Base-by-base conservation (phyloP, 768 basidiomycete species). In the Lactarius sanguifluus region DNA sequence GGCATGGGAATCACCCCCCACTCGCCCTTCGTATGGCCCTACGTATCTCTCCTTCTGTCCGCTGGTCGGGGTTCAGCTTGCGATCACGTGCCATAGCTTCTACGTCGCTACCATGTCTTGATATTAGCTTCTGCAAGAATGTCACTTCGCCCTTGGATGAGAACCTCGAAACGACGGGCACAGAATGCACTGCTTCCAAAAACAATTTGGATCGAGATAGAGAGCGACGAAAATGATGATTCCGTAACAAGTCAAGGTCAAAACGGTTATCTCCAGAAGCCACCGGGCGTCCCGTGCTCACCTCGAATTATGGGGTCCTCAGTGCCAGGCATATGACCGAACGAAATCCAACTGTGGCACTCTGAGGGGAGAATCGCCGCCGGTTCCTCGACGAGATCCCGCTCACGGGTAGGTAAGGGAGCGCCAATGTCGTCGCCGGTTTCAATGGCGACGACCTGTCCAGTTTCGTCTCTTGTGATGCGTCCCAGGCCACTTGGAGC, bases 1-100 rank as follows among this genome's bases (percentile, higher is more conserved):
- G 40, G 57, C 36, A 10, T 67, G 38, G 41, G 34, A 64, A 47
- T 59, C 54, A 56, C 25, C 83, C 72, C 23, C 79, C 79, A 15
- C 85, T 83, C 40, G 86, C 85, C 73, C 83, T 85, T 69, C 75
- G 78, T 67, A 91, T 77, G 36, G 85, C 88, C 73, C 86, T 81
- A 72, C 75, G 79, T 72, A 98, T 75, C 78, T 94, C 87, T 20
- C 92, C 95, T 38, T 80, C 83, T 2, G 94, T 97, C 73, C 89
- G 85, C 79, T 98, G 96, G 76, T 87, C 88, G 18, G 84, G 77
- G 75, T 98, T 98, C 65, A 90, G 75, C 76, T 82, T 88, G 65
- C 86, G 79, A 78, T 98, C 96, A 70, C 81, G 80, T 13, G 86
- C 85, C 95, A 97, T 98, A 58, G 77, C 80, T 34, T 84, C 82